These are phyloP conservation scores for Boletus sensibilis DNA, from an alignment of 768 basidiomycete genomes.

Conservation along the genomic window DNA sequence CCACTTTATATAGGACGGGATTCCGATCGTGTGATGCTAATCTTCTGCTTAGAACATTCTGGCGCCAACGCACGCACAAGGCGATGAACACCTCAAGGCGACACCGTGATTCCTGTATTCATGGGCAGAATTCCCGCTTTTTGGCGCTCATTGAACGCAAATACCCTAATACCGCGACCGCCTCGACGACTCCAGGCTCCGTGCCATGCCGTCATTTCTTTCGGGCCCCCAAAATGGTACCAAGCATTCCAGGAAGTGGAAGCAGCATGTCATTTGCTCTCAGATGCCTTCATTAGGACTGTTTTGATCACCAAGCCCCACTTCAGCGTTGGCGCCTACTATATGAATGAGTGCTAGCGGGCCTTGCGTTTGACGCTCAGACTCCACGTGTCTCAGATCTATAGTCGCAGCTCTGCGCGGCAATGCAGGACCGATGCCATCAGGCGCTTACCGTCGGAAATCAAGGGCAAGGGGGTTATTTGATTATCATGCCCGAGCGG, in stretches of 20 bases:
- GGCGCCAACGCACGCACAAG: not conserved
- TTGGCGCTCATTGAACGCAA: constrained; percentile 1
- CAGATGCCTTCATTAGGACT: constrained; percentile 1
- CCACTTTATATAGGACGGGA: constrained; percentile 13
- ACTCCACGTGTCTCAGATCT: not conserved
- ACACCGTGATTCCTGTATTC: not conserved
- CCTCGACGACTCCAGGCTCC: not conserved
- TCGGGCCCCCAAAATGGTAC: not conserved
- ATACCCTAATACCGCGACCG: not conserved
- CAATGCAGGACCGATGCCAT: not conserved
- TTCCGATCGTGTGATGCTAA: constrained; percentile 1
- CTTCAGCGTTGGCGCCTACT: not conserved
- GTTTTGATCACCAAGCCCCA: not conserved
- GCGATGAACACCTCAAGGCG: not conserved
- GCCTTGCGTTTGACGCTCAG: not conserved
- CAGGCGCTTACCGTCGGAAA: not conserved
- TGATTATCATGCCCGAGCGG: not conserved
- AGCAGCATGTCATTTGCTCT: not conserved
- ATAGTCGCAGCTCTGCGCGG: not conserved
- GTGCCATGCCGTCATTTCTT: constrained; percentile 13
- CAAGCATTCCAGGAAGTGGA: not conserved
- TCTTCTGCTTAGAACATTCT: not conserved
- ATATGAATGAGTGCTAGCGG: not conserved
- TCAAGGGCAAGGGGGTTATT: not conserved
- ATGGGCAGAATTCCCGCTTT: not conserved